Percentiles rank a stretch among this genome's conserved stretches.
These are phyloP conservation scores for Gynostemma pentaphyllum DNA, from an alignment of 306 rosid species.

Conservation along the genomic window DNA sequence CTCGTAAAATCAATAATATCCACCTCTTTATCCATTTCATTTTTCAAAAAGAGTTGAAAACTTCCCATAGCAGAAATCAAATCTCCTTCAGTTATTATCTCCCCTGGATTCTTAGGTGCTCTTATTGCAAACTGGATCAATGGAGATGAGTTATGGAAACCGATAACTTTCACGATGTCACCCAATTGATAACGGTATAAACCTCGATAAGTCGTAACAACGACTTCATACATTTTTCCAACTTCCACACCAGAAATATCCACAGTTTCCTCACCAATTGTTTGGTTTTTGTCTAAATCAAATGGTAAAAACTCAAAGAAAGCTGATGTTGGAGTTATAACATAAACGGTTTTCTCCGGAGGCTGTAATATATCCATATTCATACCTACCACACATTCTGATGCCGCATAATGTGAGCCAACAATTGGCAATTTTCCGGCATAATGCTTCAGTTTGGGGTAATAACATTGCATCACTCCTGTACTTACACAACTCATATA, in stretches of 20 bases:
- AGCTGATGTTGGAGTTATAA: constrained; percentile 47
- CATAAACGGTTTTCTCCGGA: constrained; percentile 34
- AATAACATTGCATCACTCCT: constrained; percentile 54
- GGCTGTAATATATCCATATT: constrained; percentile 44
- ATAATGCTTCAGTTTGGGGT: constrained; percentile 38
- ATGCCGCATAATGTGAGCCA: constrained; percentile 52
- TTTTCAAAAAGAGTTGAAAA: constrained; percentile 24
- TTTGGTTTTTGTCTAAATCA: constrained; percentile 19
- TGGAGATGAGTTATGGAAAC: constrained; percentile 45
- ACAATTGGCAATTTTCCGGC: constrained; percentile 44
- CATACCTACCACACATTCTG: constrained; percentile 49
- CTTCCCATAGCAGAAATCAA: constrained; percentile 35
- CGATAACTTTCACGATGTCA: constrained; percentile 49
- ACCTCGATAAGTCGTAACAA: constrained; percentile 53
- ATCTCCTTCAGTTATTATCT: constrained; percentile 45
- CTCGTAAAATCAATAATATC: constrained; percentile 45
- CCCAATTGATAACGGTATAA: constrained; percentile 50
- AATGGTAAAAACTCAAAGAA: constrained; percentile 75
- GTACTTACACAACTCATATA: constrained; percentile 47
- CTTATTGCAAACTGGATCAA: constrained; percentile 47
- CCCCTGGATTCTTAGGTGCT: constrained; percentile 36
- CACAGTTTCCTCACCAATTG: constrained; percentile 27
- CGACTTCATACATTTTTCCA: too few relatives aligned
- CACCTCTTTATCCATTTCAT: constrained; percentile 17
- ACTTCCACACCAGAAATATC: constrained; percentile 33